Percentiles rank a stretch among this genome's conserved stretches.
phyloP scores from a whole-genome alignment of 2,329 filamentous ascomycete species.

The Colletotrichum simmondsii region DNA sequence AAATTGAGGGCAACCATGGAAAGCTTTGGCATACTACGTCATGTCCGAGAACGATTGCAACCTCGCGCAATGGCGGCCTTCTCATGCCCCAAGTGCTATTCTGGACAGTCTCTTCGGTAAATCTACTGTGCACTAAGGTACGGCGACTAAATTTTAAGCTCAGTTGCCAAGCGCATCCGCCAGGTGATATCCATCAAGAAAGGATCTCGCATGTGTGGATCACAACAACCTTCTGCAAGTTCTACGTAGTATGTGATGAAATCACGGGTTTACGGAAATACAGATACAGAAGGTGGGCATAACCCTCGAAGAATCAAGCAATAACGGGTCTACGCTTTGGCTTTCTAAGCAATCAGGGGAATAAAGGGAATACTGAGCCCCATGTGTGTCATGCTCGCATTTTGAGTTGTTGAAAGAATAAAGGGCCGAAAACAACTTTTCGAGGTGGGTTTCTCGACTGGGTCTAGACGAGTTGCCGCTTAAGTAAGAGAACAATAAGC shows the following conservation, averaged over 20 bases:
- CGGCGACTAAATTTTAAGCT: not conserved
- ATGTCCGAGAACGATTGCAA: not conserved
- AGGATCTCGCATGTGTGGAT: not conserved
- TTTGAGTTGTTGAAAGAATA: not conserved
- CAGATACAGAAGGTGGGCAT: not conserved
- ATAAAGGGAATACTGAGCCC: not conserved
- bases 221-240: not conserved
- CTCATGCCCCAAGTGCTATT: not conserved
- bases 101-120: too few relatives aligned
- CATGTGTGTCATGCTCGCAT: not conserved
- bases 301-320: not conserved
- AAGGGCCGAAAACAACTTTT: not conserved
- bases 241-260: too few relatives aligned
- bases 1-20: not conserved
- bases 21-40: not conserved
- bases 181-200: not conserved
- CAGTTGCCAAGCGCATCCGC: not conserved
- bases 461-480: not conserved
- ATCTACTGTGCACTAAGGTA: too few relatives aligned
- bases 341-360: not conserved
- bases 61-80: not conserved
- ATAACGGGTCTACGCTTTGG: not conserved
- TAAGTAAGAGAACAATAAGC: not conserved
- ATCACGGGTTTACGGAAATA: constrained; percentile 7
- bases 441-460: not conserved